Evolutionary conservation across 345 rosid genomes (phyloP).

Genomic region (Eucalyptus polyanthemos): DNA sequence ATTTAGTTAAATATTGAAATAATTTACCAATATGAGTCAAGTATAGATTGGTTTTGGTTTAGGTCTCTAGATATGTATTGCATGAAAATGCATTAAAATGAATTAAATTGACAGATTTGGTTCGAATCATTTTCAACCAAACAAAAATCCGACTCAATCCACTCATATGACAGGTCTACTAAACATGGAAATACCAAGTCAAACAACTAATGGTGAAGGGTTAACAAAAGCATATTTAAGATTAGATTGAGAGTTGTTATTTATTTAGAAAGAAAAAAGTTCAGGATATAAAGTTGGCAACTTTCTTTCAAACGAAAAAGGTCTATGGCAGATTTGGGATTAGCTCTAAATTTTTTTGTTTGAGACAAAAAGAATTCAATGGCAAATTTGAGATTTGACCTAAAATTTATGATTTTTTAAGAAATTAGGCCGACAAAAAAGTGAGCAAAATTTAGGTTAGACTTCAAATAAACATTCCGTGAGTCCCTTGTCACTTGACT

Average conservation of each 20-base stretch:
- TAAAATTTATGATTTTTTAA: neutral
- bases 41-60: too few relatives aligned
- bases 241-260: neutral
- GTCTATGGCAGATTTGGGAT: neutral
- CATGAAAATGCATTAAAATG: too few relatives aligned
- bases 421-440: neutral
- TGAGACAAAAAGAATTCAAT: neutral
- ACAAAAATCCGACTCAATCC: too few relatives aligned
- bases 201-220: neutral
- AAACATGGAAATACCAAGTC: neutral
- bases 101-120: too few relatives aligned
- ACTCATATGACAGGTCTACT: too few relatives aligned
- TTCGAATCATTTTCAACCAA: too few relatives aligned
- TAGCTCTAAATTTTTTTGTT: neutral
- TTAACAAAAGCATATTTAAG: neutral
- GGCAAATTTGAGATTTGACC: neutral
- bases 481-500: neutral
- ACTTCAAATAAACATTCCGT: rapidly evolving
- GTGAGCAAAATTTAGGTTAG: neutral
- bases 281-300: rapidly evolving
- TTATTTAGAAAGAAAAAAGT: neutral
- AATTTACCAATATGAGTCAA: too few relatives aligned
- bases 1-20: too few relatives aligned
- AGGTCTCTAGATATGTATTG: too few relatives aligned
- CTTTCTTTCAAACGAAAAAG: neutral